Evolutionary conservation across 2,329 filamentous ascomycete genomes (phyloP), one percentile per base, ranked within the genome.

Genomic region (Arthrobotrys entomopaga): DNA sequence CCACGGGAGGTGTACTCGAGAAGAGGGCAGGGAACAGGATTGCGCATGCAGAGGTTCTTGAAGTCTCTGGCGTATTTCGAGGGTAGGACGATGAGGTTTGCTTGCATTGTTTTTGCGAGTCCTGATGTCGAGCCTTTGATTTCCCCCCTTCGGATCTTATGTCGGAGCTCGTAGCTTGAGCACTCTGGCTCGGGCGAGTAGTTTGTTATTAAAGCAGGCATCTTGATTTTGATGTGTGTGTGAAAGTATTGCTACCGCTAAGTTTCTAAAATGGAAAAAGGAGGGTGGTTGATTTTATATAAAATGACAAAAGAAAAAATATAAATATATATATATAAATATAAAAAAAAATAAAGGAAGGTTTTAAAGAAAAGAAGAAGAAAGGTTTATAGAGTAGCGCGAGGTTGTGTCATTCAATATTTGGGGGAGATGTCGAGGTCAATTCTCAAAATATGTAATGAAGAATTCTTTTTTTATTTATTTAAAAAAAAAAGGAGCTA

Each of bases 11-110:
- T 80, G 2, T 85, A 87, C 77, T 86, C 84, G 8, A 89, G 81
- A 0, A 90, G 81, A 0, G 87, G 87, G 77, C 87, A 89, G 0
- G 87, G 84, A 0, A 89, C 87, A 1, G 87, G 86, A 76, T 90
- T 90, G 56, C 87, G 84, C 0, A 82, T 82, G 79, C 87, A 89
- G 22, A 89, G 84, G 16, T 83, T 79, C 11, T 85, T 83, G 79
- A 89, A 90, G 79, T 89, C 86, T 16, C 81, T 59, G 11, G 87
- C 87, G 79, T 88, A 86, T 34, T 81, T 80, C 0, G 84, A 84
- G 0, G 87, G 87, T 0, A 90, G 82, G 10, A 89, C 82, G 43
- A 90, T 83, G 42, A 90, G 82, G 77, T 90, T 90, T 43, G 87
- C 87, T 82, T 89, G 87, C 13, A 89, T 81, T 11, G 82, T 83